phyloP scores from a whole-genome alignment of 208 protist species.

The Wallacemonas sp. region DNA sequence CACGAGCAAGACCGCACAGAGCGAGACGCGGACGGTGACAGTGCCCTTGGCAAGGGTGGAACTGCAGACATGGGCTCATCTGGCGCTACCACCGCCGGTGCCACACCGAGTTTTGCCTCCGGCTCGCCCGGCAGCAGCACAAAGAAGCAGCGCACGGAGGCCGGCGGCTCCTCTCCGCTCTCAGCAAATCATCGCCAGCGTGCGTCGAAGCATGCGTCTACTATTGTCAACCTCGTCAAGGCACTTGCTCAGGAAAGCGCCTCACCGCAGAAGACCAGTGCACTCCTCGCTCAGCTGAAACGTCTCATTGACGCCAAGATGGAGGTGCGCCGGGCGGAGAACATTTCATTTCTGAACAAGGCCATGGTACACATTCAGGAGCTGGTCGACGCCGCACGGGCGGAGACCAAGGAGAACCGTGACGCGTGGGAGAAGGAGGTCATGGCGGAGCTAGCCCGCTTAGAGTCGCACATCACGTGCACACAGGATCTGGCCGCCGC shows the following conservation, averaged over 20 bases:
- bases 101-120: not conserved
- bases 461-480: constrained; percentile 42
- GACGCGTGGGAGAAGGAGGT: constrained; percentile 34
- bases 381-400: constrained; percentile 63
- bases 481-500: constrained; percentile 57
- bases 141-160: constrained; percentile 36
- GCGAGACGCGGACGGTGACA: not conserved
- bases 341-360: constrained; percentile 39
- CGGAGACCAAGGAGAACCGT: constrained; percentile 33
- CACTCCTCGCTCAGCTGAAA: constrained; percentile 60
- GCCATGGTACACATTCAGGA: constrained; percentile 64
- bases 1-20: not conserved
- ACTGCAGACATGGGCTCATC: not conserved
- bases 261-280: constrained; percentile 38
- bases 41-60: not conserved
- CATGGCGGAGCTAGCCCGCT: constrained; percentile 40
- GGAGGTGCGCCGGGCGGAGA: constrained; percentile 44
- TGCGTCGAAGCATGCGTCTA: constrained; percentile 12
- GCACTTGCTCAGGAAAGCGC: constrained; percentile 22
- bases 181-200: constrained; percentile 13
- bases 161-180: constrained; percentile 5
- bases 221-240: constrained; percentile 43
- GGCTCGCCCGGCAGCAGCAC: constrained; percentile 16
- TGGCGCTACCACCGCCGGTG: constrained; percentile 3
- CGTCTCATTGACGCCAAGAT: constrained; percentile 54